Evolutionary conservation across 208 protist species (phyloP).

Genomic region (Acanthamoeba culbertsoni): DNA sequence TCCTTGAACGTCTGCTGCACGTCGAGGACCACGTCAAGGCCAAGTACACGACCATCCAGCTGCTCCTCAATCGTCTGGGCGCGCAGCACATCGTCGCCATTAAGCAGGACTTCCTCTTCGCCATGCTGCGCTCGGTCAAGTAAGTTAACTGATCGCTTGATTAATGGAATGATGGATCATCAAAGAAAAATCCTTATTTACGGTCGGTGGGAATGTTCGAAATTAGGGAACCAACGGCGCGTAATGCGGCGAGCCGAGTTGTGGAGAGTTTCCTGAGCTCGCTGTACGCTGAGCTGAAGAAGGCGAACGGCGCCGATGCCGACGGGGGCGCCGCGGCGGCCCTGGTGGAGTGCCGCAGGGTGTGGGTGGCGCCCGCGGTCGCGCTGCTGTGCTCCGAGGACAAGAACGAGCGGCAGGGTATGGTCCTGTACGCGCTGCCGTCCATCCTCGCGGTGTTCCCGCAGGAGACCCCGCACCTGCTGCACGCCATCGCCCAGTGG

Average conservation of each 20-base stretch:
- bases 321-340: background rate
- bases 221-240: conserved; percentile 1
- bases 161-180: no score
- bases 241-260: background rate
- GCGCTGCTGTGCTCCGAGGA: background rate
- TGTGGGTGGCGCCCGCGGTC: background rate
- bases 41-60: conserved; percentile 34
- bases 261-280: background rate
- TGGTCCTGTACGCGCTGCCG: background rate
- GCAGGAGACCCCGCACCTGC: background rate
- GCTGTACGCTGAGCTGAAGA: background rate
- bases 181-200: background rate
- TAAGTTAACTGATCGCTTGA: background rate
- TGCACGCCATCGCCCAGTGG: background rate
- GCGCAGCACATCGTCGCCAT: background rate
- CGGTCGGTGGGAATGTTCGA: background rate
- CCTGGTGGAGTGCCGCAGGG: background rate
- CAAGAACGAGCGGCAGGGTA: background rate
- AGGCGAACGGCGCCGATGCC: background rate
- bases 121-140: background rate
- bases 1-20: background rate
- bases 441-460: background rate
- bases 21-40: conserved; percentile 12
- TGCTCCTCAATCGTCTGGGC: conserved; percentile 30
- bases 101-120: conserved; percentile 26